Conservation (phyloP, 208 protist species). For the Crithidia bombi region DNA sequence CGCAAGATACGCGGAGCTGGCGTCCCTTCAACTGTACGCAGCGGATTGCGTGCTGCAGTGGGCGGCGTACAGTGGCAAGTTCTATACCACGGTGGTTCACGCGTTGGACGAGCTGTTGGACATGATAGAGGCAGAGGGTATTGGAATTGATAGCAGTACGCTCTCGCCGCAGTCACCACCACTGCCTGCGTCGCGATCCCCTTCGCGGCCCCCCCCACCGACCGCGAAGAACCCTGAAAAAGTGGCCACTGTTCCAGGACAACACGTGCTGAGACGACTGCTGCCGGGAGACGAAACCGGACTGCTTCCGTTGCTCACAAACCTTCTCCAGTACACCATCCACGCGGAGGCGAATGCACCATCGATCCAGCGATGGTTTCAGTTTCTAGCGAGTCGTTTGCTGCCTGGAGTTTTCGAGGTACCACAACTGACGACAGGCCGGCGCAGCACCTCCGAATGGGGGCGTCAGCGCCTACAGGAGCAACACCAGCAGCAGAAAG, state of each 20-base stretch:
- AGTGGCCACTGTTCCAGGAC: constrained; percentile 4
- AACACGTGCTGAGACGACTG: constrained; percentile 19
- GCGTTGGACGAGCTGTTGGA: constrained; percentile 38
- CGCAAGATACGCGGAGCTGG: constrained; percentile 31
- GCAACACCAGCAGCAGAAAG: constrained; percentile 16
- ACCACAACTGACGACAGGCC: constrained; percentile 55
- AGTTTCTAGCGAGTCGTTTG: constrained; percentile 58
- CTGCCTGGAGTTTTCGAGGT: constrained; percentile 74
- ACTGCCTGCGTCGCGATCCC: background rate
- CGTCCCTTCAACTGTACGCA: constrained; percentile 57
- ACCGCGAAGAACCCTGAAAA: background rate
- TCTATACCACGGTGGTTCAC: constrained; percentile 74
- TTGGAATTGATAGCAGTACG: background rate
- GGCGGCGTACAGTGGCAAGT: constrained; percentile 57
- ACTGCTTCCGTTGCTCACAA: constrained; percentile 68
- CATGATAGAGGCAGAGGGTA: constrained; percentile 17
- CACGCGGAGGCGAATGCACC: constrained; percentile 64
- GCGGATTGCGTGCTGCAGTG: constrained; percentile 76
- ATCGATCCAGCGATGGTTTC: constrained; percentile 69
- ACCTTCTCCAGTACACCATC: constrained; percentile 53
- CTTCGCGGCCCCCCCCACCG: constrained; percentile 7
- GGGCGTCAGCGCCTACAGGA: constrained; percentile 29
- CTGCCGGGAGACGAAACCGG: constrained; percentile 34
- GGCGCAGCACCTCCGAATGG: constrained; percentile 47
- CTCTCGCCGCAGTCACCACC: constrained; percentile 1